Conservation (phyloP, 192 early-diverging fungal genomes). For the Gigaspora rosea region DNA sequence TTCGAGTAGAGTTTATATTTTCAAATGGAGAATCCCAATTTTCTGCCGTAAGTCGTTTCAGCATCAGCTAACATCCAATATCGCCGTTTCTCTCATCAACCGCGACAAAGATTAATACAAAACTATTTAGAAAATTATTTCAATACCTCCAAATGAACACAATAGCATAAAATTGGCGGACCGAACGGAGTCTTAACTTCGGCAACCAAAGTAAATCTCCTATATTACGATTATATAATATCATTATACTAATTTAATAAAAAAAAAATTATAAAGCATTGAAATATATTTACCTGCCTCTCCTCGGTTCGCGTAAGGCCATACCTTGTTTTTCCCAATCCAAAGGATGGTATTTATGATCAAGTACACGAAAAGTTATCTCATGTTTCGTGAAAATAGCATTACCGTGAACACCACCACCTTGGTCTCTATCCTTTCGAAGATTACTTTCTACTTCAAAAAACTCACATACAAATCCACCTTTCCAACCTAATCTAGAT, state of each 20-base stretch:
- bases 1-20: too few species aligned
- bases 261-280: neutral
- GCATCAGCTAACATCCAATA: too few species aligned
- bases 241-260: neutral
- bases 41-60: too few species aligned
- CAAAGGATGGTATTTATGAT: constrained; percentile 68
- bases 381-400: constrained; percentile 70
- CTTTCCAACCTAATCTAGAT: constrained; percentile 57
- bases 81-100: too few species aligned
- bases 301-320: constrained; percentile 63
- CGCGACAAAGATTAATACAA: too few species aligned
- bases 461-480: constrained; percentile 74
- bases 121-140: too few species aligned
- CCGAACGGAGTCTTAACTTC: constrained; percentile 51
- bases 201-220: constrained; percentile 65
- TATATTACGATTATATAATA: constrained; percentile 26
- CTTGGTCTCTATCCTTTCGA: constrained; percentile 59
- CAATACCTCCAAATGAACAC: constrained; percentile 69
- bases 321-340: constrained; percentile 70
- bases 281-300: constrained; percentile 50
- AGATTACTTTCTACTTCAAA: constrained; percentile 65
- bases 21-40: too few species aligned
- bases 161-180: constrained; percentile 66
- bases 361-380: constrained; percentile 59
- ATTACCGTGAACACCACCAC: constrained; percentile 80